phyloP scores from a whole-genome alignment of 176 grass and related monocot genomes.

The Zoysia japonica region DNA sequence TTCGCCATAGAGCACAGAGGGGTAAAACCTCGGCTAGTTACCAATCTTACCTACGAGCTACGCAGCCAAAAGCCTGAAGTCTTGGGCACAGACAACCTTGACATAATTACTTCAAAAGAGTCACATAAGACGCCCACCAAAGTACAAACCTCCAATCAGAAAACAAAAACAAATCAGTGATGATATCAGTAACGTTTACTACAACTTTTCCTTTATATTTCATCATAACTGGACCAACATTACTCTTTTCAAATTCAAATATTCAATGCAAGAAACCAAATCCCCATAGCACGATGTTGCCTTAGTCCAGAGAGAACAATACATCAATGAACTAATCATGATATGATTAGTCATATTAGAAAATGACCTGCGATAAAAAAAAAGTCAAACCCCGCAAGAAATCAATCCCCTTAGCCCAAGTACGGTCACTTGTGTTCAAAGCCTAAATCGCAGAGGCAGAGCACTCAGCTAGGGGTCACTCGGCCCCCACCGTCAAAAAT shows the following conservation, averaged over 20 bases:
- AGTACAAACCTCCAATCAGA: constrained; percentile 4
- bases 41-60: no score
- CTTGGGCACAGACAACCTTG: no score
- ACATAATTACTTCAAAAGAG: not conserved
- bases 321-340: not conserved
- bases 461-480: constrained; percentile 1
- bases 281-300: not conserved
- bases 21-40: no score
- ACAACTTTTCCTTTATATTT: not conserved
- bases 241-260: not conserved
- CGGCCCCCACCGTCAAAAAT: not conserved
- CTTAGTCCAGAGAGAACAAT: not conserved
- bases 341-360: constrained; percentile 14
- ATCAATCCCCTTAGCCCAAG: constrained; percentile 16
- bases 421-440: constrained; percentile 3
- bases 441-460: constrained; percentile 11
- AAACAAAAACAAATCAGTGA: constrained; percentile 2
- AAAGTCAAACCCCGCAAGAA: constrained; percentile 14
- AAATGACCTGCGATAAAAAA: constrained; percentile 10
- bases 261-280: constrained; percentile 1
- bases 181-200: not conserved
- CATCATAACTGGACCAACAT: constrained; percentile 9
- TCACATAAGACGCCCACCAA: not conserved
- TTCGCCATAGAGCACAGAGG: no score
- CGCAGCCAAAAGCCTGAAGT: no score